Evolutionary conservation across 176 grass and related monocot species (phyloP).

Genomic region (Aegilops sharonensis): DNA sequence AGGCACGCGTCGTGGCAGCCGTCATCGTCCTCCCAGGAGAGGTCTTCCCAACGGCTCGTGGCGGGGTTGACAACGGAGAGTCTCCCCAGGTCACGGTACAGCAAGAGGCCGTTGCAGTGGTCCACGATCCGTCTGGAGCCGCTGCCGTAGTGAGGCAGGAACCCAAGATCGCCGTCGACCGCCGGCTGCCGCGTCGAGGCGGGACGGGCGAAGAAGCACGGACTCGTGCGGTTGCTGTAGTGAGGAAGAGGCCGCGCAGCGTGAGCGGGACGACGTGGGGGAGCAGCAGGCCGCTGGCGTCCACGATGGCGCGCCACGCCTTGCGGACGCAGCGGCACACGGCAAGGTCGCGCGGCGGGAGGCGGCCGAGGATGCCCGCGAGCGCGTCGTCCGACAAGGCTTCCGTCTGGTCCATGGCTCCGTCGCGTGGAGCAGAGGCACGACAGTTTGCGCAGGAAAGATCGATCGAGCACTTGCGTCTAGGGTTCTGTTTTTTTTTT

Average conservation of each 20-base stretch:
- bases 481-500: no score
- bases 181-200: not conserved
- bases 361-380: not conserved
- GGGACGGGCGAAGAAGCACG: constrained; percentile 7
- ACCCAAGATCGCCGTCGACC: not conserved
- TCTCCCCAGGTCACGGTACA: no score
- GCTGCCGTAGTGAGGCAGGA: not conserved
- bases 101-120: no score
- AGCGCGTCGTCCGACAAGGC: not conserved
- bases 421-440: no score
- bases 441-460: no score
- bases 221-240: not conserved
- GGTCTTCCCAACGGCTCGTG: not conserved
- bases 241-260: not conserved
- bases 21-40: not conserved
- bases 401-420: not conserved
- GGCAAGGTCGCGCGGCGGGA: not conserved
- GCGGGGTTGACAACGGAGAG: not conserved
- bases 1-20: not conserved
- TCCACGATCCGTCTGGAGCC: no score
- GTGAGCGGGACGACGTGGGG: not conserved
- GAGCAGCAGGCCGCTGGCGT: not conserved
- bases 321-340: not conserved
- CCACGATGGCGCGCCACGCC: not conserved
- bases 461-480: no score